Evolutionary conservation across 2,329 filamentous ascomycete species (phyloP), one percentile per base, ranked within the genome.

Genomic region (Paecilomyces niveus): DNA sequence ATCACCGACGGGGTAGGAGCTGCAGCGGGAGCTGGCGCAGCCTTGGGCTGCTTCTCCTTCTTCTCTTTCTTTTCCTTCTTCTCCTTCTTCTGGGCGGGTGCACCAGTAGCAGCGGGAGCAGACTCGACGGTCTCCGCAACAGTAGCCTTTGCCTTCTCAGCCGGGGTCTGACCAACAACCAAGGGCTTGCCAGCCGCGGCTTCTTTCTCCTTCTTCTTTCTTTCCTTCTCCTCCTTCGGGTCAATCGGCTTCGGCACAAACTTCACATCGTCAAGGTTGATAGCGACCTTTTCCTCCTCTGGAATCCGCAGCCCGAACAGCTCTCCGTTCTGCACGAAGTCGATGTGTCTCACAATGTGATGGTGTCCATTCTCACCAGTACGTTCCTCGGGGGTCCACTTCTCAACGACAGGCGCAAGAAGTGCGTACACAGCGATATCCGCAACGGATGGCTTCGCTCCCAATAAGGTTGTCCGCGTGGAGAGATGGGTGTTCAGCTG

Each of bases 171-270:
- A 39, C 61, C 59, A 18, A 59, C 56, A 11, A 62, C 61, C 3
- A 55, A 33, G 15, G 58, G 49, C 26, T 57, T 56, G 18, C 58
- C 78, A 15, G 80, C 80, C 4, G 76, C 76, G 18, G 76, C 75
- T 56, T 88, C 89, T 82, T 96, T 96, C 79, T 96, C 92, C 81
- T 95, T 96, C 88, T 96, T 97, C 77, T 93, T 85, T 54, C 89
- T 86, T 83, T 97, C 92, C 81, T 97, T 97, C 82, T 97, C 93
- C 58, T 92, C 92, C 82, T 95, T 96, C 68, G 89, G 86, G 65
- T 96, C 92, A 62, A 93, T 85, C 21, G 89, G 89, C 66, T 93
- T 93, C 79, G 94, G 93, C 67, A 92, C 88, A 74, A 92, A 92
- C 63, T 90, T 83, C 60, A 97, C 84, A 67, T 92, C 88, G 68